Conservation (phyloP, 2,329 filamentous ascomycete species). For the Neopestalotiopsis sp. region DNA sequence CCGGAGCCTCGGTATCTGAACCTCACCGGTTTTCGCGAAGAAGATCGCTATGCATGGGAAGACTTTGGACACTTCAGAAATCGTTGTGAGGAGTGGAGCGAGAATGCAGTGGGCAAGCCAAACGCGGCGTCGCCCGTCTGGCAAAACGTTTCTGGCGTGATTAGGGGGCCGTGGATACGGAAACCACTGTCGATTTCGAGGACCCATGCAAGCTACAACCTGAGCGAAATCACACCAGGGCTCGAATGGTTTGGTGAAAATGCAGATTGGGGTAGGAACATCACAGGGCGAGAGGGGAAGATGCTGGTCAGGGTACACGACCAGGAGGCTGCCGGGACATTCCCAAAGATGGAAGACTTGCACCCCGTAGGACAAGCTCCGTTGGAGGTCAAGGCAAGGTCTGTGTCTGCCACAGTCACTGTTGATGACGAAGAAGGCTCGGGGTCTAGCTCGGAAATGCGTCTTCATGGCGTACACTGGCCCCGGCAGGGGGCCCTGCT, state of each 20-base stretch:
- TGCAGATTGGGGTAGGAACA: slow-evolving; percentile 75
- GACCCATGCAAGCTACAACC: slow-evolving; percentile 61
- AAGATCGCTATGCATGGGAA: slow-evolving; percentile 80
- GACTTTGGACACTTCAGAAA: slow-evolving; percentile 70
- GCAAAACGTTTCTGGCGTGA: slow-evolving; percentile 77
- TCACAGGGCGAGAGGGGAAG: slow-evolving; percentile 74
- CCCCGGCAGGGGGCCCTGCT: slow-evolving; percentile 79
- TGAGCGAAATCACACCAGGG: slow-evolving; percentile 67
- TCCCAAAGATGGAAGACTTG: slow-evolving; percentile 44
- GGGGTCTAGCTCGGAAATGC: slow-evolving; percentile 79
- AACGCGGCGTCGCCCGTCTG: slow-evolving; percentile 61
- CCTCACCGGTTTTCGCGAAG: slow-evolving; percentile 76
- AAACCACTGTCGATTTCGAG: slow-evolving; percentile 52
- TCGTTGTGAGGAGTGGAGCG: slow-evolving; percentile 66
- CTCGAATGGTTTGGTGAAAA: slow-evolving; percentile 67
- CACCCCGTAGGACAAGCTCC: slow-evolving; percentile 36
- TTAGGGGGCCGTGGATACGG: slow-evolving; percentile 78
- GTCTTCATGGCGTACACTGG: slow-evolving; percentile 85
- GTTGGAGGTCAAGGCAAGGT: slow-evolving; percentile 63
- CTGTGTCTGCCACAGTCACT: slow-evolving; percentile 71
- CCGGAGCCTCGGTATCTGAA: slow-evolving; percentile 59
- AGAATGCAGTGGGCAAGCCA: slow-evolving; percentile 51
- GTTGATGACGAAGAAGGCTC: slow-evolving; percentile 73
- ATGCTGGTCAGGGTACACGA: slow-evolving; percentile 72
- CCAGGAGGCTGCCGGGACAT: slow-evolving; percentile 45